Evolutionary conservation across 371 early-diverging fungal genomes (phyloP).

Genomic region (Umbelopsis sp.): DNA sequence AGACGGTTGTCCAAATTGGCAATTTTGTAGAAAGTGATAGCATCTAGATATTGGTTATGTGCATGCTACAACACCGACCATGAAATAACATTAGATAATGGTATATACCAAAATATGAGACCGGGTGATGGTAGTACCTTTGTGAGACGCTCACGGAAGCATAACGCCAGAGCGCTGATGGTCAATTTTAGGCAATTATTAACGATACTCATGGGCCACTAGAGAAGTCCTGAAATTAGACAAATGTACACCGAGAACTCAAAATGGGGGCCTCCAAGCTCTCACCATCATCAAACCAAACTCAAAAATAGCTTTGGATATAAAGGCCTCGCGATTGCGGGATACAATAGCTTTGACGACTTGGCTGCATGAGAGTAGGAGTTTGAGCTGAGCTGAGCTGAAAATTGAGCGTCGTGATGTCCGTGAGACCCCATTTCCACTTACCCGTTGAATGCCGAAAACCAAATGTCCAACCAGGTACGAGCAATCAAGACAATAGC

Average conservation of each 20-base stretch:
- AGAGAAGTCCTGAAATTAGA: slow-evolving; percentile 7
- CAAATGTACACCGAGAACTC: background rate
- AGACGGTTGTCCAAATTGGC: slow-evolving; percentile 80
- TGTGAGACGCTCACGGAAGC: slow-evolving; percentile 80
- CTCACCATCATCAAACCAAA: slow-evolving; percentile 79
- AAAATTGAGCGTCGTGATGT: too few species aligned
- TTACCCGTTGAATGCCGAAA: slow-evolving; percentile 73
- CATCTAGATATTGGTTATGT: slow-evolving; percentile 80
- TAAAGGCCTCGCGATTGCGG: slow-evolving; percentile 64
- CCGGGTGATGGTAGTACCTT: slow-evolving; percentile 36
- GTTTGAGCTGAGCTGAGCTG: background rate
- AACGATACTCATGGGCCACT: slow-evolving; percentile 80
- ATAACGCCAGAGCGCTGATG: slow-evolving; percentile 72
- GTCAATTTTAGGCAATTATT: slow-evolving; percentile 75
- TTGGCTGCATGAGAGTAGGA: slow-evolving; percentile 28
- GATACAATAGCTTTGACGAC: slow-evolving; percentile 79
- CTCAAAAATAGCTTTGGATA: slow-evolving; percentile 65
- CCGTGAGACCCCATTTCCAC: background rate
- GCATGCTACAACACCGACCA: slow-evolving; percentile 56
- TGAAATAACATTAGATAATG: background rate
- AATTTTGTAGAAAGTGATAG: slow-evolving; percentile 83
- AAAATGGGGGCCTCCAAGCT: background rate
- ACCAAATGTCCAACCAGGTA: slow-evolving; percentile 79
- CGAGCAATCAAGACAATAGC: slow-evolving; percentile 70
- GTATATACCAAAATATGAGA: background rate